Percentiles rank a stretch among this genome's conserved stretches.
Evolutionary conservation across 2,329 filamentous ascomycete species (phyloP).

Genomic region (Pseudocercospora fuligena): DNA sequence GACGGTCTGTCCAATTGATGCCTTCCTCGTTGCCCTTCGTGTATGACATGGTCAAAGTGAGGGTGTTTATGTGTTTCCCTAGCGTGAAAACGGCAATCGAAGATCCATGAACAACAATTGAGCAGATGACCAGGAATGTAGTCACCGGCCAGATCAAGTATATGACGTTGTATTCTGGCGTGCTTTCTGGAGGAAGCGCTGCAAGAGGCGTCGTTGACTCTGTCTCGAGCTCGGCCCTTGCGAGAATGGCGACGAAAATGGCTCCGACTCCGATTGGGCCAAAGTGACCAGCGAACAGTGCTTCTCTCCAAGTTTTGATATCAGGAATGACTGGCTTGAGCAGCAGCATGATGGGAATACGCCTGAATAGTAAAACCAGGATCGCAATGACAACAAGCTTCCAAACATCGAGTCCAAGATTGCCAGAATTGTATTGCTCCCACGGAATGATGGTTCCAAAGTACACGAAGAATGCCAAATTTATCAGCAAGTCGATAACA

Average conservation of each 20-base stretch:
- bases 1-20: constrained; percentile 90
- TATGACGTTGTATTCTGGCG: constrained; percentile 72
- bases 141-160: constrained; percentile 94
- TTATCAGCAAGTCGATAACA: constrained; percentile 96
- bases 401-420: constrained; percentile 81
- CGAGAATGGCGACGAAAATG: constrained; percentile 92
- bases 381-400: constrained; percentile 90
- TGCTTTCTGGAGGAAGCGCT: constrained; percentile 57
- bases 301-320: constrained; percentile 97
- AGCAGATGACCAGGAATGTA: constrained; percentile 90
- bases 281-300: constrained; percentile 95
- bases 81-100: constrained; percentile 97
- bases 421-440: constrained; percentile 80
- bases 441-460: constrained; percentile 97
- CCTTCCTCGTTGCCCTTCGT: constrained; percentile 87
- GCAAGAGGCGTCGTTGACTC: constrained; percentile 73
- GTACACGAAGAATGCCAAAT: constrained; percentile 97
- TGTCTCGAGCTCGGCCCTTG: constrained; percentile 86
- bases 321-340: constrained; percentile 94
- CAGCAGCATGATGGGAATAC: constrained; percentile 90
- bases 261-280: constrained; percentile 96
- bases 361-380: constrained; percentile 91
- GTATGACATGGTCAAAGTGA: constrained; percentile 95
- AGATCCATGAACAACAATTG: constrained; percentile 95
- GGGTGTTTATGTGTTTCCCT: constrained; percentile 95